Evolutionary conservation across 495 filamentous ascomycete species (phyloP).

Genomic region (Neurospora sp.): DNA sequence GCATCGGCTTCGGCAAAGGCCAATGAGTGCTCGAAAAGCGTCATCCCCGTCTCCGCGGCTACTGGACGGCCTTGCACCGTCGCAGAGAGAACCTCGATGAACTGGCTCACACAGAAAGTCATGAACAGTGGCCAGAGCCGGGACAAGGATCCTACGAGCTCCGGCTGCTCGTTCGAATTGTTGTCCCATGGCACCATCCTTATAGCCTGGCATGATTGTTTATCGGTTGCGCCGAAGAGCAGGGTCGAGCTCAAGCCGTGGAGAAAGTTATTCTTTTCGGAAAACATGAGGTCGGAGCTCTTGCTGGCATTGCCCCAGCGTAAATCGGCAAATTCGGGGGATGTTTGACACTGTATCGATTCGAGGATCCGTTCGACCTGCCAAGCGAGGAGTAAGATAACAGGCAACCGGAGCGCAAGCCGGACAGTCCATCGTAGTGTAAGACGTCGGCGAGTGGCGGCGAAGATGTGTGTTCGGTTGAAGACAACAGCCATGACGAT

Average conservation of each 20-base stretch:
- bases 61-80: slow-evolving; percentile 77
- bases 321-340: slow-evolving; percentile 59
- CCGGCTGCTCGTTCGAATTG: slow-evolving; percentile 22
- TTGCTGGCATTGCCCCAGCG: slow-evolving; percentile 64
- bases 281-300: slow-evolving; percentile 60
- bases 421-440: slow-evolving; percentile 61
- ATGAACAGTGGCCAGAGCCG: slow-evolving; percentile 84
- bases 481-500: slow-evolving; percentile 76
- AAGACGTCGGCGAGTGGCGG: slow-evolving; percentile 70
- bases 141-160: slow-evolving; percentile 63
- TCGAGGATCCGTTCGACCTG: slow-evolving; percentile 64
- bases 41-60: slow-evolving; percentile 87
- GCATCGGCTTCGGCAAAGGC: slow-evolving; percentile 95
- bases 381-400: slow-evolving; percentile 61
- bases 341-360: slow-evolving; percentile 88
- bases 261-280: slow-evolving; percentile 56
- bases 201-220: slow-evolving; percentile 60
- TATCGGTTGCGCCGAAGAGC: slow-evolving; percentile 57
- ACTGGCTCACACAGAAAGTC: slow-evolving; percentile 72
- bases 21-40: slow-evolving; percentile 89
- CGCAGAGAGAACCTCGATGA: slow-evolving; percentile 76
- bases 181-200: slow-evolving; percentile 50
- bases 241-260: slow-evolving; percentile 58
- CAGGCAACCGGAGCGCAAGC: slow-evolving; percentile 59
- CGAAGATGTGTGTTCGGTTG: slow-evolving; percentile 89